Evolutionary conservation across 176 grass and related monocot species (phyloP).

Genomic region (Carex myosuroides): DNA sequence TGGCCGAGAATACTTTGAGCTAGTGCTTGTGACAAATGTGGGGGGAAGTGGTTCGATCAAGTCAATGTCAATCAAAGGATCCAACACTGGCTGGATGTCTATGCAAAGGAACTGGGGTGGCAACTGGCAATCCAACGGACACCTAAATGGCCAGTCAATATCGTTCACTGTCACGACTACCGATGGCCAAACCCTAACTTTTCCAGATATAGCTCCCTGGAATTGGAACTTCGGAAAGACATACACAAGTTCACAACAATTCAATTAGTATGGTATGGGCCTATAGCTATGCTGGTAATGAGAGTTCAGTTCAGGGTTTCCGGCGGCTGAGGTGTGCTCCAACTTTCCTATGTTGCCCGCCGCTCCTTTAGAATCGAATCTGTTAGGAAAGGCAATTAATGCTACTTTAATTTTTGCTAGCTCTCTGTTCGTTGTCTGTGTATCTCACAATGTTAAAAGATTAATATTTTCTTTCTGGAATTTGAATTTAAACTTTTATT

Average conservation of each 20-base stretch:
- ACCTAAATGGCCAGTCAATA: background rate
- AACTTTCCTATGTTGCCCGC: background rate
- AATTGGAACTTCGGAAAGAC: slow-evolving; percentile 47
- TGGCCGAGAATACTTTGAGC: slow-evolving; percentile 13
- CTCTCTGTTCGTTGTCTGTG: background rate
- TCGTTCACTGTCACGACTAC: slow-evolving; percentile 33
- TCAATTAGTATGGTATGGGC: slow-evolving; percentile 6
- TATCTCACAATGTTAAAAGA: background rate
- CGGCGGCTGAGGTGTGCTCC: slow-evolving; percentile 1
- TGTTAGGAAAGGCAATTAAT: background rate
- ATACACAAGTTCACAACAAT: slow-evolving; percentile 36
- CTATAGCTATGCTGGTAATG: background rate
- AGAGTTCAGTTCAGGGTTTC: background rate
- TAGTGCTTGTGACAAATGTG: slow-evolving; percentile 18
- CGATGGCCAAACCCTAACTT: slow-evolving; percentile 36
- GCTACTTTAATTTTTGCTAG: background rate
- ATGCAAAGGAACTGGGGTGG: slow-evolving; percentile 12
- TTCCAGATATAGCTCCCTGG: slow-evolving; percentile 16
- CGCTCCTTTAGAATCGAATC: background rate
- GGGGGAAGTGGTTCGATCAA: slow-evolving; percentile 16
- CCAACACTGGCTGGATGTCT: slow-evolving; percentile 5
- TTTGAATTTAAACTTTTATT: background rate
- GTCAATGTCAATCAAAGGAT: slow-evolving; percentile 16
- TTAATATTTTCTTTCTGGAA: background rate
- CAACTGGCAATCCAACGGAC: slow-evolving; percentile 18